These are phyloP conservation scores for Casaregolazyma lundiana DNA, from an alignment of 1,139 yeast species.

Conservation along the genomic window DNA sequence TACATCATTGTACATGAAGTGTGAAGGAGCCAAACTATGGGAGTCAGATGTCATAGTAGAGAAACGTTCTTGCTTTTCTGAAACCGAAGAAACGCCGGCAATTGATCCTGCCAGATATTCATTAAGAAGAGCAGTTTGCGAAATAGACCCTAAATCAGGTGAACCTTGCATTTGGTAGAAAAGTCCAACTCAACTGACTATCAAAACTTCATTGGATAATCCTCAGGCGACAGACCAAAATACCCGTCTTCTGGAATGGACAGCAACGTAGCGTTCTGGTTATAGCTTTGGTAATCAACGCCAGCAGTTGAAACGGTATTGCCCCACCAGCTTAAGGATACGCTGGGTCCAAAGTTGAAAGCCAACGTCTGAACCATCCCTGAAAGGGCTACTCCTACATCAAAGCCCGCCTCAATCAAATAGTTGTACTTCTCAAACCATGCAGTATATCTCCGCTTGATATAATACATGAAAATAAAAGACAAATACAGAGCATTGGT, in stretches of 20 bases:
- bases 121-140: no score
- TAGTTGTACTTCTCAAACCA: constrained; percentile 69
- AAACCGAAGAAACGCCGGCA: no score
- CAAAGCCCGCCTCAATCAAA: constrained; percentile 50
- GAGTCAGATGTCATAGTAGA: no score
- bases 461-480: constrained; percentile 47
- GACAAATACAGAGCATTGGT: constrained; percentile 47
- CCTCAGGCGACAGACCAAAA: constrained; percentile 28
- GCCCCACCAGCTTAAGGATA: constrained; percentile 16
- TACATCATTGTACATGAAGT: neutral
- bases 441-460: constrained; percentile 43
- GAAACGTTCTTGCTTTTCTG: no score
- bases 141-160: no score
- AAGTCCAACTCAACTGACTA: no score
- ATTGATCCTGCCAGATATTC: no score
- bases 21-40: no score
- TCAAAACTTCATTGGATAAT: constrained; percentile 21
- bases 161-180: no score
- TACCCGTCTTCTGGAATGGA: constrained; percentile 17
- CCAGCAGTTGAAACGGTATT: constrained; percentile 16
- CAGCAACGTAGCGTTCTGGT: constrained; percentile 33
- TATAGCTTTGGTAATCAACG: constrained; percentile 22
- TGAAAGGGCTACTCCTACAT: constrained; percentile 53
- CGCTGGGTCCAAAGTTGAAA: constrained; percentile 9
- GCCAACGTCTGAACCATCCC: constrained; percentile 15